Percentiles rank a stretch among this genome's conserved stretches.
Conservation (phyloP, 305 asterid genomes). For the Fraxinus angustifolia region DNA sequence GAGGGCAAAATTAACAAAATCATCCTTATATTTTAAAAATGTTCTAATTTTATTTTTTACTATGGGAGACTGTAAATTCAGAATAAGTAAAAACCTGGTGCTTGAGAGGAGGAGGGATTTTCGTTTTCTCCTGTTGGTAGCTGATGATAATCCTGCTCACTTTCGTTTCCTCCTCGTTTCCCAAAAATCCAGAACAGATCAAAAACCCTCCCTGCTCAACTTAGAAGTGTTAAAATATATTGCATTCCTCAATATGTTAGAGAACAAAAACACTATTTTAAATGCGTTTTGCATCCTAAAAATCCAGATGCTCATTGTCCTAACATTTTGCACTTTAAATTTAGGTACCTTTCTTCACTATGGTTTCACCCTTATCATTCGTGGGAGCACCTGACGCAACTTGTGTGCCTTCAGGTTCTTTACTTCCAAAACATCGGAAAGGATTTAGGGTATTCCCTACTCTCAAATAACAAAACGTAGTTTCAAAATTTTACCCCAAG, state of each 20-base stretch:
- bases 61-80: neutral
- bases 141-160: neutral
- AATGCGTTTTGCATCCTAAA: neutral
- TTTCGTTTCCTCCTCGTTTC: neutral
- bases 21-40: neutral
- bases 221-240: neutral
- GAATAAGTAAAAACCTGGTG: neutral
- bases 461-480: neutral
- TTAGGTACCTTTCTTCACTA: constrained; percentile 18
- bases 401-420: neutral
- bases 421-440: constrained; percentile 30
- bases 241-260: neutral
- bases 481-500: neutral
- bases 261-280: neutral
- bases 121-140: neutral
- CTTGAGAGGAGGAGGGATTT: neutral
- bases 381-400: neutral
- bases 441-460: constrained; percentile 41
- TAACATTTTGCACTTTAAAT: neutral
- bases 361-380: neutral
- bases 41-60: too few relatives aligned
- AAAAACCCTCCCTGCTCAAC: neutral
- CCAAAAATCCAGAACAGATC: neutral
- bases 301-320: neutral
- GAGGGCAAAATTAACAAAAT: too few relatives aligned